phyloP scores from a whole-genome alignment of 2,329 filamentous ascomycete species.

The Ceratocystis harringtonii region DNA sequence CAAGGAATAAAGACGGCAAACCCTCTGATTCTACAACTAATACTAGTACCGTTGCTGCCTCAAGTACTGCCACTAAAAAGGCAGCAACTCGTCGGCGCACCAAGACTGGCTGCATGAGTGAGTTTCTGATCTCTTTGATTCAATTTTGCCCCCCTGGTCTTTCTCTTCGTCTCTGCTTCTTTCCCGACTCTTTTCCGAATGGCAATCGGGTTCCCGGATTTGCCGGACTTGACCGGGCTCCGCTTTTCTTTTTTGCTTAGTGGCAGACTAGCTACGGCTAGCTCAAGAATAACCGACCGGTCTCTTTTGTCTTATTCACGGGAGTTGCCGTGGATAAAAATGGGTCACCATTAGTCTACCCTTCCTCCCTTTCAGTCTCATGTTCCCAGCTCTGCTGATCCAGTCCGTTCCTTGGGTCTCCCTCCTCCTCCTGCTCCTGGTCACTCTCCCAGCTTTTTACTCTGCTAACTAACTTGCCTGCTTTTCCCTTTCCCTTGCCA shows the following conservation, averaged over 20 bases:
- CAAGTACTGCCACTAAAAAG: constrained; percentile 27
- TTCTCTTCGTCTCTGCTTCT: background rate
- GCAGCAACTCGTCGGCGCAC: constrained; percentile 51
- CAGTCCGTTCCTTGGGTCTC: background rate
- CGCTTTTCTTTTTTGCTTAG: background rate
- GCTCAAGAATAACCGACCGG: no score
- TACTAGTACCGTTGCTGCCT: background rate
- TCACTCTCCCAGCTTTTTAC: background rate
- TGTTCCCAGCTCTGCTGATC: no score
- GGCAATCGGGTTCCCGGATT: no score
- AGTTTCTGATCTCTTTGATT: constrained; percentile 24
- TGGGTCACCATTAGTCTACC: no score
- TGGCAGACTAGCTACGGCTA: no score
- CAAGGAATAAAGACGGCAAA: background rate
- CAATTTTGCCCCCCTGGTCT: background rate
- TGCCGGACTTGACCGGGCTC: background rate
- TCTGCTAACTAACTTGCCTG: background rate
- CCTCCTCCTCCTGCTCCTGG: background rate
- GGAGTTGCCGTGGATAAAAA: background rate
- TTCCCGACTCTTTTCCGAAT: background rate
- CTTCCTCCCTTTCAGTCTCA: no score
- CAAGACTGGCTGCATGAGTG: constrained; percentile 85
- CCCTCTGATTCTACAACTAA: background rate
- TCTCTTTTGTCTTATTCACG: background rate
- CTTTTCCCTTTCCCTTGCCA: constrained; percentile 23